Evolutionary conservation across 441 rosid genomes (phyloP), one percentile per base, ranked within the genome.

Genomic region (Pelargonium australe): DNA sequence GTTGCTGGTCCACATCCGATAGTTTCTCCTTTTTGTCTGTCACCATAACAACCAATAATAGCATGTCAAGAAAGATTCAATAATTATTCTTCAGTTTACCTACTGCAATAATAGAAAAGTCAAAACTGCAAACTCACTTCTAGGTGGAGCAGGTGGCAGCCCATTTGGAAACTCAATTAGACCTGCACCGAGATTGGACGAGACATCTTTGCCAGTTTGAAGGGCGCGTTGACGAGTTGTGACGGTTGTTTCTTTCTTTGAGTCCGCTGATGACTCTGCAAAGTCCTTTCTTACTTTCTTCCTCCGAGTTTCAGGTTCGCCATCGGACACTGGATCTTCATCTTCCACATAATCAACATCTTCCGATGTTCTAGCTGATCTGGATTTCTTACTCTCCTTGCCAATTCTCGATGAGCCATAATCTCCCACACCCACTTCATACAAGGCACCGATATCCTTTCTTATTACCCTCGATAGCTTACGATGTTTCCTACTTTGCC

Each of bases 211-310:
- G 76, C 90, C 85, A 40, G 97, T 88, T 70, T 89, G 96, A 73
- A 95, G 86, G 16, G 99, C 99, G 66, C 92, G 84, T 72, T 94
- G 97, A 49, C 99, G 97, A 8, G 90, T 87, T n/a, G 95, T 95
- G 63, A 92, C 77, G 68, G 85, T 82, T 72, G 79, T 72, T 82
- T 89, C 96, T 83, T 82, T 80, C 83, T 81, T 95, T 47, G 53
- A 75, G 37, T 86, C 91, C 82, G 75, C 68, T 75, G 83, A 79
- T 11, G 76, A 65, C 43, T 86, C 97, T 72, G 78, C 78, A 62
- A 75, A 82, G 80, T 86, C 89, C 79, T 78, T 91, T 84, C 78
- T 82, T 80, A 76, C 87, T 73, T 77, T 81, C 85, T 80, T 87
- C 77, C 66, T 73, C 77, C 72, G 19, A 58, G 28, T 58, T 58